These are phyloP conservation scores for Saprolegnia parasitica DNA, from an alignment of 352 stramenopile genomes.

Conservation along the genomic window DNA sequence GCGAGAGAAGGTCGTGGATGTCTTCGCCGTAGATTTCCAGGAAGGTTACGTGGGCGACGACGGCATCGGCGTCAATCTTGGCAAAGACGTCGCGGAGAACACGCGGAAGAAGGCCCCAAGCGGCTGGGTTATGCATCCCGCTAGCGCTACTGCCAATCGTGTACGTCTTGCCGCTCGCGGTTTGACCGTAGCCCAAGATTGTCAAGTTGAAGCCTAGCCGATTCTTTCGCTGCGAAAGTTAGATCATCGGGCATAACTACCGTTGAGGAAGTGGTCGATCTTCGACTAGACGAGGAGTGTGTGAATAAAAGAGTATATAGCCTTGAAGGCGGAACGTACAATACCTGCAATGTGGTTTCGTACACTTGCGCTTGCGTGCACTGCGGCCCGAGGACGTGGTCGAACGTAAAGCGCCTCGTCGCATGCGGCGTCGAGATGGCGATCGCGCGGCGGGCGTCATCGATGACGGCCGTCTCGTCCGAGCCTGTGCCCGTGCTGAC, in stretches of 20 bases:
- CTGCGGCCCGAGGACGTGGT: slow-evolving; percentile 57
- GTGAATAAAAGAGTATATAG: too few relatives aligned
- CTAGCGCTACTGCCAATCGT: slow-evolving; percentile 69
- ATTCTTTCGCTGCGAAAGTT: background rate
- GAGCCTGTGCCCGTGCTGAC: slow-evolving; percentile 37
- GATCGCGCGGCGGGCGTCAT: slow-evolving; percentile 36
- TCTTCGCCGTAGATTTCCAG: slow-evolving; percentile 98
- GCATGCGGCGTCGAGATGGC: slow-evolving; percentile 33
- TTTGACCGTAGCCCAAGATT: slow-evolving; percentile 83
- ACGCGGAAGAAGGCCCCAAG: slow-evolving; percentile 77
- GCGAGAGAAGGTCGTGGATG: slow-evolving; percentile 89
- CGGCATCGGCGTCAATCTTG: slow-evolving; percentile 31
- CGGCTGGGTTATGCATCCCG: slow-evolving; percentile 36
- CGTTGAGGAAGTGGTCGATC: slow-evolving; percentile 74
- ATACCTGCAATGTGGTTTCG: slow-evolving; percentile 45
- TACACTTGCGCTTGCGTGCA: slow-evolving; percentile 50
- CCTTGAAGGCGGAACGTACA: background rate
- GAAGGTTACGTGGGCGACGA: slow-evolving; percentile 81
- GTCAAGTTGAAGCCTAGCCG: slow-evolving; percentile 85
- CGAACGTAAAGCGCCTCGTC: slow-evolving; percentile 46
- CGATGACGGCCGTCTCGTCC: slow-evolving; percentile 37
- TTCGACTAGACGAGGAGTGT: slow-evolving; percentile 42
- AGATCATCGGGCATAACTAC: slow-evolving; percentile 1
- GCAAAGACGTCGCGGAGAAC: slow-evolving; percentile 77
- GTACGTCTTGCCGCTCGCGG: slow-evolving; percentile 77